Percentiles rank a stretch among this genome's conserved stretches.
phyloP scores from a whole-genome alignment of 1,284 basidiomycete species.

The Ganoderma meredithae region DNA sequence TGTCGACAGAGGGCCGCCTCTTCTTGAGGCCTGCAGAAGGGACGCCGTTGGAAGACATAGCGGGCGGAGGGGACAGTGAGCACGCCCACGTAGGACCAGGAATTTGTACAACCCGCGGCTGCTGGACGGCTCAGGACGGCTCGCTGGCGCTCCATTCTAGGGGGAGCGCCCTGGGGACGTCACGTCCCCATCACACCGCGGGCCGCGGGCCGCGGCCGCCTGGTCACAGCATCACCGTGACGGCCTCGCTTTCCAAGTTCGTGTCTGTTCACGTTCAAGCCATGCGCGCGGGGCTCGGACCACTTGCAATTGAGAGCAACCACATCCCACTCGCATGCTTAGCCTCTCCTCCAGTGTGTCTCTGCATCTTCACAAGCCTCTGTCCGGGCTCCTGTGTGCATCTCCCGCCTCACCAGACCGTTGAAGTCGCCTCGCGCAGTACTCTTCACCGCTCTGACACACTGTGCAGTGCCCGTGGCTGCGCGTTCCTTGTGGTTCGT shows the following conservation, averaged over 20 bases:
- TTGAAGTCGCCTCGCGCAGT: not conserved
- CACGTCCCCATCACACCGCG: conserved; percentile 12
- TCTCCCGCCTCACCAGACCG: not conserved
- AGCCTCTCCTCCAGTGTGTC: not conserved
- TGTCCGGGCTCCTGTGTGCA: not conserved
- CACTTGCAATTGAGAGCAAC: not conserved
- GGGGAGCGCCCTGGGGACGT: not conserved
- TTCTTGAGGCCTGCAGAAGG: conserved; percentile 32
- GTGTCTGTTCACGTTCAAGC: too few relatives aligned
- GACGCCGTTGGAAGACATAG: conserved; percentile 38
- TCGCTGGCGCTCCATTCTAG: conserved; percentile 17
- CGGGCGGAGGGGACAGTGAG: conserved; percentile 24
- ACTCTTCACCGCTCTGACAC: not conserved
- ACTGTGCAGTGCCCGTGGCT: not conserved
- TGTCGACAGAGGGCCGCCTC: conserved; percentile 53
- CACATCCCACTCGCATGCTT: not conserved
- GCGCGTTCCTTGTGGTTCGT: not conserved
- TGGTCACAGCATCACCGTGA: conserved; percentile 2
- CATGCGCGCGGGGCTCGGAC: not conserved
- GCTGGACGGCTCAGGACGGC: conserved; percentile 21
- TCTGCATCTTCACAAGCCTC: not conserved
- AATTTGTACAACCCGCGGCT: conserved; percentile 17
- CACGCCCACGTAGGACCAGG: conserved; percentile 32
- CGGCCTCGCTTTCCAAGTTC: not conserved
- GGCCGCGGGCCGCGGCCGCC: conserved; percentile 6